Evolutionary conservation across 2,329 filamentous ascomycete species (phyloP), one percentile per base, ranked within the genome.

Genomic region (Ceratocystis smalleyi): DNA sequence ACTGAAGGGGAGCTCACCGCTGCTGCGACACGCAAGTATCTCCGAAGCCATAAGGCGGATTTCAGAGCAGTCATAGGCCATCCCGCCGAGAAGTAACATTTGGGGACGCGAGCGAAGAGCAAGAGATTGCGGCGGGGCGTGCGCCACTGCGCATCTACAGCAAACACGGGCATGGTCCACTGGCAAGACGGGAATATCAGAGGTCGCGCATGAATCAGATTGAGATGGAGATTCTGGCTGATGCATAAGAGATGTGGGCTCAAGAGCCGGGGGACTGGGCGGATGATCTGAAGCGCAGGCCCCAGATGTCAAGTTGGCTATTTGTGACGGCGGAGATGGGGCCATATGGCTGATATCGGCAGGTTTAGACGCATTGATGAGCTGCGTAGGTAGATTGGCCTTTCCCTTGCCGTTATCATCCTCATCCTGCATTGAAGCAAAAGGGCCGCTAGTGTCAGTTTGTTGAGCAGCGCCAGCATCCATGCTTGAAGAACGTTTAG

Each of bases 1-100:
- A 2, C 74, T 76, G 0, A 24, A 6, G 0, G 75, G 75, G 15
- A 77, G 71, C 17, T 69, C 70, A 8, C 68, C 68, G 1, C 71
- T 70, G 10, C 68, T 68, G 2, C 75, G 72, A 40, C 75, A 75
- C 0, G 69, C 62, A 1, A 68, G 66, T 1, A 77, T 66, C 1
- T 65, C 57, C 0, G 68, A 40, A 0, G 69, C 70, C 75, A 77
- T 77, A 12, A 62, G n/a, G 1, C 67, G 65, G 19, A 76, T 64
- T 19, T 71, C 69, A 4, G 59, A 57, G 4, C 66, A 12, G 2
- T 64, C 54, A 5, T 69, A 69, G 8, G 62, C 43, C 7, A 66
- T 27, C 4, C 63, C 64, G 5, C 45, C 43, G 8, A 64, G 30
- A 10, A 55, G 47, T 32, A 63, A 19, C 30, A 61, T 59, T 24